Evolutionary conservation across 1,139 yeast genomes (phyloP).

Genomic region (Yamadazyma membranifaciens): DNA sequence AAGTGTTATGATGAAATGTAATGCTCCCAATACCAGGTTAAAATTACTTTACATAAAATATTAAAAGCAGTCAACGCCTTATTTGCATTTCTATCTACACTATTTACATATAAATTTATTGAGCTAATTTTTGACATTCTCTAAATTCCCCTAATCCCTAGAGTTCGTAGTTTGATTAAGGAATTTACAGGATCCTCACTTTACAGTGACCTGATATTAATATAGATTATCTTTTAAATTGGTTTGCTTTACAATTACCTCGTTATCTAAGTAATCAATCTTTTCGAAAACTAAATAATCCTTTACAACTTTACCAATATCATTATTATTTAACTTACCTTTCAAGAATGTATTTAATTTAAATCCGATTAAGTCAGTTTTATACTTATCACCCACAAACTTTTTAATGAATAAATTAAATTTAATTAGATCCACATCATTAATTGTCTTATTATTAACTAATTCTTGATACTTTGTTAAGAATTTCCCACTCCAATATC

Average conservation of each 20-base stretch:
- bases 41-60: no score
- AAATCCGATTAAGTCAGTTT: conserved; percentile 23
- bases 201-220: not conserved
- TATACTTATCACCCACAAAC: conserved; percentile 19
- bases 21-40: no score
- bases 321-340: conserved; percentile 7
- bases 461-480: conserved; percentile 27
- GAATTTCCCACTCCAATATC: conserved; percentile 42
- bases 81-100: no score
- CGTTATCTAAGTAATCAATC: conserved; percentile 5
- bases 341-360: conserved; percentile 25
- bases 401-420: conserved; percentile 26
- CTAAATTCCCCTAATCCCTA: not conserved
- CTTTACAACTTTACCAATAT: conserved; percentile 9
- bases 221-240: not conserved
- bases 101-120: no score
- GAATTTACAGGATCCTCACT: conserved; percentile 1
- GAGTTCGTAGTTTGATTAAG: no score
- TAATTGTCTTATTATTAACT: conserved; percentile 13
- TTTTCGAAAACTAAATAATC: conserved; percentile 8
- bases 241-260: not conserved
- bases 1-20: no score
- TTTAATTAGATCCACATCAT: conserved; percentile 1
- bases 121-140: not conserved
- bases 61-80: no score